Base-by-base conservation (phyloP, 352 stramenopile species). In the Phytopythium montanum region DNA sequence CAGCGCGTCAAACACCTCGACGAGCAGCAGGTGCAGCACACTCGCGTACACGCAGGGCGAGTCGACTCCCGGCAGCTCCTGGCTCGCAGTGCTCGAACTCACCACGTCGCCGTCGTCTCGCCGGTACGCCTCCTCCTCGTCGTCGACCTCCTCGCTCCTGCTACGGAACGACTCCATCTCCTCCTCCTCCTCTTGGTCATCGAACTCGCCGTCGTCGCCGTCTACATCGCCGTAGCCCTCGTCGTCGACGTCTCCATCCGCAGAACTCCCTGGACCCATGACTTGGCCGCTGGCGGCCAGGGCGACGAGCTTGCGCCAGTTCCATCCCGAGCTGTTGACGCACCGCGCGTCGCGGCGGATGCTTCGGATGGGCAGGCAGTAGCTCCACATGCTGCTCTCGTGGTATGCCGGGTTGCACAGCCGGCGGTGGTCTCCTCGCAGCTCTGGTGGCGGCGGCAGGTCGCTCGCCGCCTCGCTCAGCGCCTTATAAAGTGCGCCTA, bases 21-120 rank as follows among this genome's bases (percentile, higher is more conserved):
- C 26, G 2, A 65, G 60, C 21, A 65, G 34, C 60, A 65, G 29
- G 36, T 65, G 60, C 60, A 65, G 46, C 19, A 61, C 60, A 25
- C 50, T 59, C 3, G 31, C 25, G 29, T 63, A 63, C n/a, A 55
- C 34, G 19, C 73, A 81, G 6, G 56, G 57, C 10, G 34, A 31
- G 8, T 54, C 10, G 23, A 48, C 18, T 0, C 29, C 51, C n/a
- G n/a, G n/a, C 4, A 26, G n/a, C 2, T 48, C 31, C 19, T 41
- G 25, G 26, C 19, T 25, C 4, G 19, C 26, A 0, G 14, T 5
- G 29, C 29, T 44, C 3, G n/a, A 19, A 4, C 41, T 34, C 33
- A 25, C 14, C 4, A 31, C 14, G n/a, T 48, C 42, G n/a, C 42
- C 21, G 3, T 48, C 21, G 33, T 56, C 51, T 14, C 28, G 51